phyloP scores from a whole-genome alignment of 148 eudicot genomes.

The Tetragonia tetragonoides region DNA sequence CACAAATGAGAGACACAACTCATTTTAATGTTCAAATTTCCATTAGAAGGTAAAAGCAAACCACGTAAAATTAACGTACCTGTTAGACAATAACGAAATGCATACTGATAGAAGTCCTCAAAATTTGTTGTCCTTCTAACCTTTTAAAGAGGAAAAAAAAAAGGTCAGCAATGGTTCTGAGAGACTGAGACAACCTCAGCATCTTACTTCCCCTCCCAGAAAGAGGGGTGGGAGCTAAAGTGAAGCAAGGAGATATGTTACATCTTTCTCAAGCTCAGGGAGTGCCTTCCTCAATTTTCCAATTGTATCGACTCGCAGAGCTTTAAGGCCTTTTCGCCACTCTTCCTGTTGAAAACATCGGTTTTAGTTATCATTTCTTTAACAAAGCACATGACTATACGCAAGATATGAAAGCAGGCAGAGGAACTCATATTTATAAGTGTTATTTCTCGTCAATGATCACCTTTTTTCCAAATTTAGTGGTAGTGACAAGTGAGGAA shows the following conservation, averaged over 20 bases:
- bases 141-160: constrained; percentile 33
- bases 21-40: background rate
- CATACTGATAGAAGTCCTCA: constrained; percentile 69
- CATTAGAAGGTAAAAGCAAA: background rate
- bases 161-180: constrained; percentile 5
- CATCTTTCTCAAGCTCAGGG: constrained; percentile 84
- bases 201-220: background rate
- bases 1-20: background rate
- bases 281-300: constrained; percentile 70
- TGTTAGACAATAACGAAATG: constrained; percentile 86
- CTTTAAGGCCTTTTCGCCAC: constrained; percentile 87
- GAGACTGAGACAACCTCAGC: background rate
- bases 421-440: background rate
- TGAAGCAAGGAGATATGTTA: constrained; percentile 15
- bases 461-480: background rate
- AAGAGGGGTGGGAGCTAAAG: background rate
- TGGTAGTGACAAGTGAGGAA: background rate
- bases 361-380: constrained; percentile 6
- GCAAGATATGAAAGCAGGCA: background rate
- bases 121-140: constrained; percentile 70
- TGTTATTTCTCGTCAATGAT: background rate
- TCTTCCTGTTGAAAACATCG: constrained; percentile 59
- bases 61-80: constrained; percentile 39
- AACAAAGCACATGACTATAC: background rate
- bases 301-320: constrained; percentile 71